These are phyloP conservation scores for Corchorus capsularis DNA, from an alignment of 345 rosid species.

Conservation along the genomic window DNA sequence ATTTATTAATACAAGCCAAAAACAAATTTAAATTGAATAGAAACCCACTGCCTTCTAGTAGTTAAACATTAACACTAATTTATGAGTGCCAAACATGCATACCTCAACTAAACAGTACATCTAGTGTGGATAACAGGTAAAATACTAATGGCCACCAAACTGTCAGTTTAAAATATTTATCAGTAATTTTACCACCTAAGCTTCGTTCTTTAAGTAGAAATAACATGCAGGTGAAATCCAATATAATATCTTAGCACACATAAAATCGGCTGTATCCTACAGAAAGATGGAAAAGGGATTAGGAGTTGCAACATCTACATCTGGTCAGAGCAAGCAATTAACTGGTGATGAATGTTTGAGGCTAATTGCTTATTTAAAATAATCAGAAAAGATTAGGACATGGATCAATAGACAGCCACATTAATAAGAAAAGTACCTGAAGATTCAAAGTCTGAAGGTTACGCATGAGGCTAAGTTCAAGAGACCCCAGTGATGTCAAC, in stretches of 20 bases:
- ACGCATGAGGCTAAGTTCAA: constrained; percentile 69
- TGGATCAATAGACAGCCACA: background rate
- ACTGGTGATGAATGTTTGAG: background rate
- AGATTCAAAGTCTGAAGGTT: constrained; percentile 70
- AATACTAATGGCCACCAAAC: constrained; percentile 4
- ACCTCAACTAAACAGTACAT: background rate
- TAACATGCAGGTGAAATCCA: background rate
- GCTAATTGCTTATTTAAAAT: background rate
- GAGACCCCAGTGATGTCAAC: constrained; percentile 68
- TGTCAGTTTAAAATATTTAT: background rate
- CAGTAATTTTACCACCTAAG: background rate
- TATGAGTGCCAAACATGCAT: background rate
- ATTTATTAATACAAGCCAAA: background rate
- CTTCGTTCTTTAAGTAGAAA: constrained; percentile 4
- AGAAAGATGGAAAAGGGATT: background rate
- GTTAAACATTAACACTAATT: background rate
- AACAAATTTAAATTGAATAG: background rate
- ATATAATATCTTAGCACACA: background rate
- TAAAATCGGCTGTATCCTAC: background rate
- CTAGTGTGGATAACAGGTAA: background rate
- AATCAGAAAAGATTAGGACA: background rate
- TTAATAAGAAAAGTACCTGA: constrained; percentile 56
- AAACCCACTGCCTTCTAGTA: background rate
- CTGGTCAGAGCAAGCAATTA: background rate
- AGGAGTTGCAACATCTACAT: background rate